Conservation (phyloP, 169 alveolate species). For the Cryptosporidium meleagridis region DNA sequence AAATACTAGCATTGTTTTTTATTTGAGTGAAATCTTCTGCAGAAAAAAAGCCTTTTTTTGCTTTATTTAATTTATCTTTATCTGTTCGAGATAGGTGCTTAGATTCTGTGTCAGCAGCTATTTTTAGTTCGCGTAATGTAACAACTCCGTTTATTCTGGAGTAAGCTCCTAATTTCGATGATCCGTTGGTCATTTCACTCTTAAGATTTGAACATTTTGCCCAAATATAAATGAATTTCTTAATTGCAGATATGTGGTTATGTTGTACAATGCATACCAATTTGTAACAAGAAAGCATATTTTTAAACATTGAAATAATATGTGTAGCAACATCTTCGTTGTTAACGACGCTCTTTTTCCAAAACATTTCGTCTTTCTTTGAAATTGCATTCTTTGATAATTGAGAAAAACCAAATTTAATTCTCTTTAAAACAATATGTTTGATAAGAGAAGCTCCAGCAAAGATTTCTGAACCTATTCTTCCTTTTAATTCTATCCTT, state of each 20-base stretch:
- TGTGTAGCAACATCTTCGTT: constrained; percentile 31
- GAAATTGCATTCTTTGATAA: neutral
- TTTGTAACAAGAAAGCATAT: constrained; percentile 42
- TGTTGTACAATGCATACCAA: constrained; percentile 37
- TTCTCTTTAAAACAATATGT: constrained; percentile 17
- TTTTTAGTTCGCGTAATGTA: constrained; percentile 53
- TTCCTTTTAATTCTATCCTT: constrained; percentile 23
- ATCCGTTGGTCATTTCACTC: neutral
- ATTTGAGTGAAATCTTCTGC: neutral
- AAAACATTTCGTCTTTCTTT: constrained; percentile 27
- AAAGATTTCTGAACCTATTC: constrained; percentile 33
- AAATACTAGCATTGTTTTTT: neutral
- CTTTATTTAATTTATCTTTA: constrained; percentile 14
- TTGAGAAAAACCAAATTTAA: constrained; percentile 11
- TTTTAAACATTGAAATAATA: constrained; percentile 41
- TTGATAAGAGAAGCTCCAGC: constrained; percentile 56
- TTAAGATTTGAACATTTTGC: constrained; percentile 33
- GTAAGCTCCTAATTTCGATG: constrained; percentile 2
- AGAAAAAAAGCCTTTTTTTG: constrained; percentile 49
- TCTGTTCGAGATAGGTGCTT: constrained; percentile 9
- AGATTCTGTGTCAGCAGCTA: constrained; percentile 22
- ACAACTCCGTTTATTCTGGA: constrained; percentile 12
- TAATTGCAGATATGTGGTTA: constrained; percentile 62
- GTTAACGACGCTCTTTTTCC: constrained; percentile 20
- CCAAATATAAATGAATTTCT: constrained; percentile 71